phyloP scores from a whole-genome alignment of 148 eudicot genomes.

The Chenopodium berlandieri region DNA sequence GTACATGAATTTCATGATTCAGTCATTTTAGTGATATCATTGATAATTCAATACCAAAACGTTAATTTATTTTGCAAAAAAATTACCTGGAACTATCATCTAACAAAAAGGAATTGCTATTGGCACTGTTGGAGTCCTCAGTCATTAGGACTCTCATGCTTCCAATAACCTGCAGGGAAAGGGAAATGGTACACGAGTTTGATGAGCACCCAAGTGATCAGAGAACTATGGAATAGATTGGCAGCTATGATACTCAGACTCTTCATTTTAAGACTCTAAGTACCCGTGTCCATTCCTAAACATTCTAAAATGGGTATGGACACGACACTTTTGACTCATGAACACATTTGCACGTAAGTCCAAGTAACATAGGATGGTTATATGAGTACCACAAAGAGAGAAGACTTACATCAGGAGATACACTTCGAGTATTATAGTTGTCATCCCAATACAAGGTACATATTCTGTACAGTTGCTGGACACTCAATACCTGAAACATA shows the following conservation, averaged over 20 bases:
- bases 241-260: background rate
- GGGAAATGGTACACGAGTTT: background rate
- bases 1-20: background rate
- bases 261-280: background rate
- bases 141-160: constrained; percentile 98
- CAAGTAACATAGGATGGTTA: background rate
- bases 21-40: background rate
- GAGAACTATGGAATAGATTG: background rate
- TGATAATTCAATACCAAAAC: background rate
- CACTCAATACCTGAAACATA: constrained; percentile 69
- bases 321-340: background rate
- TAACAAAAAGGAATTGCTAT: constrained; percentile 71
- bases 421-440: constrained; percentile 94
- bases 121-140: constrained; percentile 84
- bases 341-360: background rate
- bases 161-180: constrained; percentile 64
- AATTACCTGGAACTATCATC: constrained; percentile 92
- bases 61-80: background rate
- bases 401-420: constrained; percentile 80
- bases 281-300: background rate
- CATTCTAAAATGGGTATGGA: background rate
- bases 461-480: constrained; percentile 96
- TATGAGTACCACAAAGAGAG: background rate
- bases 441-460: constrained; percentile 98
- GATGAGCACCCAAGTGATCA: background rate